Evolutionary conservation across 2,329 filamentous ascomycete species (phyloP).

Genomic region (Ophiostoma pallidulum): DNA sequence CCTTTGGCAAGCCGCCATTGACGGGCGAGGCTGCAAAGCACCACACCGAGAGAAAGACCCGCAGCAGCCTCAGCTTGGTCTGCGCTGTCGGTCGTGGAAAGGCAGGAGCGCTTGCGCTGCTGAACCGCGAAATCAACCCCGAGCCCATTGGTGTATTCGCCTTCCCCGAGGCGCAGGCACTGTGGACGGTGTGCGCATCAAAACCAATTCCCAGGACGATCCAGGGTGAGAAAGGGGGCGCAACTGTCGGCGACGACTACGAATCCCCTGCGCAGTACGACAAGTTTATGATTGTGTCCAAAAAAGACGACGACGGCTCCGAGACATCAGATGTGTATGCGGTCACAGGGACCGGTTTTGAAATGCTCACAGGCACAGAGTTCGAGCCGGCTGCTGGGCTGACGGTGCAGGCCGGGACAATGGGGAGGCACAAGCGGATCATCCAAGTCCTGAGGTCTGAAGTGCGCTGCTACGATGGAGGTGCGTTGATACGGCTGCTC

Average conservation of each 20-base stretch:
- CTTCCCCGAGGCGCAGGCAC: slow-evolving; percentile 61
- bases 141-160: slow-evolving; percentile 59
- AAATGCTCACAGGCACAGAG: slow-evolving; percentile 71
- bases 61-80: slow-evolving; percentile 49
- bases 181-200: slow-evolving; percentile 72
- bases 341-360: slow-evolving; percentile 62
- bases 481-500: too few relatives aligned
- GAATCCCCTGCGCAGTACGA: slow-evolving; percentile 56
- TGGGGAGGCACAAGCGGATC: slow-evolving; percentile 71
- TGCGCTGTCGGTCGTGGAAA: slow-evolving; percentile 54
- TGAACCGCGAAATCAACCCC: slow-evolving; percentile 71
- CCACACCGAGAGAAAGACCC: slow-evolving; percentile 34
- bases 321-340: slow-evolving; percentile 73
- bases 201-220: slow-evolving; percentile 55
- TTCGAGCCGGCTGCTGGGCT: slow-evolving; percentile 84
- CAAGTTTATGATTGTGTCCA: slow-evolving; percentile 75
- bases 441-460: slow-evolving; percentile 83
- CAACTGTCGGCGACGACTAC: slow-evolving; percentile 44
- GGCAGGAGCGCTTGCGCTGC: slow-evolving; percentile 60
- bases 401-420: slow-evolving; percentile 75
- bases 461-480: slow-evolving; percentile 80
- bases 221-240: slow-evolving; percentile 40
- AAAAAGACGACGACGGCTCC: slow-evolving; percentile 56
- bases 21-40: slow-evolving; percentile 34
- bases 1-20: slow-evolving; percentile 51